phyloP scores from a whole-genome alignment of 225 moss, liverwort and hornwort genomes.

The Pleurozium schreberi region DNA sequence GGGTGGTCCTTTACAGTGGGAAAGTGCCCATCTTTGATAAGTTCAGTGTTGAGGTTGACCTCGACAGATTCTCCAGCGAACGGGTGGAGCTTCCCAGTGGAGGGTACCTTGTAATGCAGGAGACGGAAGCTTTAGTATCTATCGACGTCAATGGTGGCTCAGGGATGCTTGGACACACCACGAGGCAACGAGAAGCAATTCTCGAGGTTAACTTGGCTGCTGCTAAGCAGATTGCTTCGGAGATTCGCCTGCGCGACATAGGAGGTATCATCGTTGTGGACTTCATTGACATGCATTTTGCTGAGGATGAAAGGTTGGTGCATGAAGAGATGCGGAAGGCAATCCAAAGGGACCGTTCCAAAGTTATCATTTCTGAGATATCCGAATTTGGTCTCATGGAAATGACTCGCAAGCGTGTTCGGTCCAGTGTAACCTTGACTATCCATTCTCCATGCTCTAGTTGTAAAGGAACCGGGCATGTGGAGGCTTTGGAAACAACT shows the following conservation, averaged over 20 bases:
- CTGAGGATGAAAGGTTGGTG: constrained; percentile 66
- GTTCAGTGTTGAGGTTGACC: constrained; percentile 69
- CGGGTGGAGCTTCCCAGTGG: constrained; percentile 83
- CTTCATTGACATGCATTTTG: constrained; percentile 89
- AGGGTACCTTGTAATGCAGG: constrained; percentile 82
- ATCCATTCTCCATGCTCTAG: constrained; percentile 64
- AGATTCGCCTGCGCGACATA: constrained; percentile 77
- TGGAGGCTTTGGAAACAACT: constrained; percentile 81
- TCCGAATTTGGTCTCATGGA: constrained; percentile 96
- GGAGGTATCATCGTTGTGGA: constrained; percentile 97
- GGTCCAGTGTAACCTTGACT: constrained; percentile 80
- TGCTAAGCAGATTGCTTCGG: constrained; percentile 80
- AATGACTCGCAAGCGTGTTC: constrained; percentile 87
- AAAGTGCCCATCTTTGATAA: constrained; percentile 82
- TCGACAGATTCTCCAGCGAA: constrained; percentile 74
- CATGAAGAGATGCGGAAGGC: constrained; percentile 90
- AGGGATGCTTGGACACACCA: constrained; percentile 68
- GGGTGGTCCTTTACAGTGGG: constrained; percentile 81
- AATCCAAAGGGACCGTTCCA: constrained; percentile 77
- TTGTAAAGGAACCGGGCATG: constrained; percentile 74
- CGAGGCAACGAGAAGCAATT: constrained; percentile 69
- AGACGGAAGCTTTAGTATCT: constrained; percentile 93
- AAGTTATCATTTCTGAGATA: constrained; percentile 68
- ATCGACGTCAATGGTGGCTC: constrained; percentile 95
- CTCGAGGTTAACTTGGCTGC: constrained; percentile 88